A percentile compares a stretch with the other conserved stretches of the same genome.
These are phyloP conservation scores for Lithospermum erythrorhizon DNA, from an alignment of 257 asterid genomes.

Conservation along the genomic window DNA sequence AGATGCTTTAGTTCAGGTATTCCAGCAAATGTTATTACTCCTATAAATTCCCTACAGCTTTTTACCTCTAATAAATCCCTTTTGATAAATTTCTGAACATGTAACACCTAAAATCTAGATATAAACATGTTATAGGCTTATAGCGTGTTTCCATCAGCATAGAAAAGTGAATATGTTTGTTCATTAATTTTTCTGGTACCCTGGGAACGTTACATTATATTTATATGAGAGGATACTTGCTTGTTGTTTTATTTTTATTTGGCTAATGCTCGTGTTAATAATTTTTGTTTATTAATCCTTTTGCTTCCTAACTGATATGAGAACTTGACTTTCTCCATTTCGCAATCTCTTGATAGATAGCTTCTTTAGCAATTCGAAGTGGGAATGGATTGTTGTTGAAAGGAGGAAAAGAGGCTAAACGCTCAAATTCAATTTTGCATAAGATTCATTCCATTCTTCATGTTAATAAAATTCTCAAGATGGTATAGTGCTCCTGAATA, in stretches of 20 bases:
- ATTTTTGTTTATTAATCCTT: neutral
- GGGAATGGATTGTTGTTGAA: slow-evolving; percentile 78
- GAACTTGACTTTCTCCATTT: neutral
- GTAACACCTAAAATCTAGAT: no score
- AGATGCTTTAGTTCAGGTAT: slow-evolving; percentile 82
- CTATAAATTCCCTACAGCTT: no score
- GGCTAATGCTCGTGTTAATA: neutral
- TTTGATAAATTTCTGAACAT: no score
- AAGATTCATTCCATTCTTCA: slow-evolving; percentile 25
- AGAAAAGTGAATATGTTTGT: neutral
- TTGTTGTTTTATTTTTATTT: neutral
- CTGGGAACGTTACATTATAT: neutral
- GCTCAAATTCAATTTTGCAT: slow-evolving; percentile 65
- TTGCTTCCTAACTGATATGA: neutral
- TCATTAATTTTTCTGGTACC: neutral
- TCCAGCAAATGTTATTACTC: neutral
- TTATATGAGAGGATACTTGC: neutral
- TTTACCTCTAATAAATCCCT: no score
- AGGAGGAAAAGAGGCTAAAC: slow-evolving; percentile 81
- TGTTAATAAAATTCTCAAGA: neutral
- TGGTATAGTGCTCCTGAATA: neutral
- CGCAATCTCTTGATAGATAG: slow-evolving; percentile 39
- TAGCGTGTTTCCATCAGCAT: no score
- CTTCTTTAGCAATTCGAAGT: slow-evolving; percentile 73
- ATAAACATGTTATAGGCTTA: no score